Evolutionary conservation across 108 stramenopile species (phyloP), one percentile per base, ranked within the genome.

Genomic region (Asterionellopsis glacialis): DNA sequence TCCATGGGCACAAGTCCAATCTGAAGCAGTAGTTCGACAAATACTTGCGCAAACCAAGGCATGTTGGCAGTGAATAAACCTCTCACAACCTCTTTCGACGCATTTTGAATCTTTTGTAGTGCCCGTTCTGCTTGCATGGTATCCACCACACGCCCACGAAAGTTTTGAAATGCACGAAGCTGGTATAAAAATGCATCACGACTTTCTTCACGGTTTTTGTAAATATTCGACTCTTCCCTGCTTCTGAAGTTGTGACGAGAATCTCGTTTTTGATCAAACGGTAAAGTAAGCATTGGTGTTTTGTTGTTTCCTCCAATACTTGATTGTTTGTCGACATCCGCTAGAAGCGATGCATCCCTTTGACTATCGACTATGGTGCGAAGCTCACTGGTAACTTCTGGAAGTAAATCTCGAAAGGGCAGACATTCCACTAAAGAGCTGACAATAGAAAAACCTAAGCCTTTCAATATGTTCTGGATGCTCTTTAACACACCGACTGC

Each of bases 21-120:
- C 49, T 93, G 91, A 40, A 90, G 48, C 24, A 93, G 58, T 39
- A 93, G 64, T 39, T 93, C 88, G 24, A 75, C 75, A 67, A 87
- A 87, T 39, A 90, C 80, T 33, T 78, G 61, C 0, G 82, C 82
- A 72, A 93, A 93, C 91, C 91, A 93, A 14, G 48, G 21, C 27
- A 84, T 55, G 55, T 93, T 93, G 23, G 52, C 61, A 33, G 55
- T 45, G 24, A 74, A 48, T 13, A 90, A 11, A 26, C 57, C 57
- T 14, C 61, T 53, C 53, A 87, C 45, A 55, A 90, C 76, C 26
- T 63, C 64, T 51, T 69, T 57, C n/a, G 81, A 73, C 21, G 77
- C 67, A 22, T 25, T 13, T 45, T 76, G 57, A n/a, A 87, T 70
- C 11, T 66, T 51, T 25, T 65, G 50, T 23, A 74, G 64, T 16